Conservation (phyloP, 495 filamentous ascomycete genomes). For the Xylaria palmicola region DNA sequence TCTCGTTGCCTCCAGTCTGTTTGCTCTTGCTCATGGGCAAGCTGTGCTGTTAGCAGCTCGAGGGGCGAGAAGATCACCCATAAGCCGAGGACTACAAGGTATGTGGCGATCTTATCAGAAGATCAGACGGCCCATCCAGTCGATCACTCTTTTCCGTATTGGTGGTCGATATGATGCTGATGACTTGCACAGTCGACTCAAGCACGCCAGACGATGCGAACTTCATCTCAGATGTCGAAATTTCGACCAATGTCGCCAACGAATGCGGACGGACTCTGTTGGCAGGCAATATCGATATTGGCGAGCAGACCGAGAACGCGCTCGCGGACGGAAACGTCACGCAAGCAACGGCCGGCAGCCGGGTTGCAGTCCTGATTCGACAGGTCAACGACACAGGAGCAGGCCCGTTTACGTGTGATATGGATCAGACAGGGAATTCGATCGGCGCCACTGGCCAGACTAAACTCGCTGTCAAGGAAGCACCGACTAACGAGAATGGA, state of each 20-base stretch:
- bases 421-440: slow-evolving; percentile 43
- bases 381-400: slow-evolving; percentile 55
- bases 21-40: slow-evolving; percentile 39
- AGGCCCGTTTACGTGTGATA: slow-evolving; percentile 51
- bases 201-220: slow-evolving; percentile 44
- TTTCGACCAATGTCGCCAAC: slow-evolving; percentile 43
- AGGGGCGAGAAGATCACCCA: slow-evolving; percentile 29
- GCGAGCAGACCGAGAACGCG: slow-evolving; percentile 48
- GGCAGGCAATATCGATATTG: slow-evolving; percentile 52
- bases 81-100: slow-evolving; percentile 40
- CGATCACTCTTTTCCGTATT: neutral
- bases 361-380: slow-evolving; percentile 41
- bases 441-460: slow-evolving; percentile 34
- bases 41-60: slow-evolving; percentile 42
- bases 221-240: slow-evolving; percentile 51
- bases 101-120: slow-evolving; percentile 1
- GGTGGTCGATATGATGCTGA: neutral
- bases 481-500: slow-evolving; percentile 40
- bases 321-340: slow-evolving; percentile 43
- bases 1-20: slow-evolving; percentile 30
- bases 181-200: slow-evolving; percentile 29
- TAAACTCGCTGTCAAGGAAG: slow-evolving; percentile 35
- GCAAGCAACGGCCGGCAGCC: slow-evolving; percentile 36
- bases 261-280: slow-evolving; percentile 49
- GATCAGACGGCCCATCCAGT: neutral